Evolutionary conservation across 768 basidiomycete genomes (phyloP), one percentile per base, ranked within the genome.

Genomic region (Mycena belliarum): DNA sequence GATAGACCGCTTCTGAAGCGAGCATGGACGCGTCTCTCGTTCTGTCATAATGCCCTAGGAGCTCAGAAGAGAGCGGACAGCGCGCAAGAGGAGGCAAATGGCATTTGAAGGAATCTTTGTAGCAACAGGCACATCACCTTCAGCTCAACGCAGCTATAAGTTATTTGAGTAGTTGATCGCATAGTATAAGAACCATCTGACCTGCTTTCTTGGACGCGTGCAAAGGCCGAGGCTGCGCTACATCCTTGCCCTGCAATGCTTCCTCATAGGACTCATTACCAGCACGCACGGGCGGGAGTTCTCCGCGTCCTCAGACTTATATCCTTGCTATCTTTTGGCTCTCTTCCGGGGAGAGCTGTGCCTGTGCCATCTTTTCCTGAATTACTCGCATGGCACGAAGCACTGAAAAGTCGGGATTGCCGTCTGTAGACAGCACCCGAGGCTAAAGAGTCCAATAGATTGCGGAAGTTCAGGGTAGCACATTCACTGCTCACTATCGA

Each of bases 271-370:
- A 12, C 29, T 32, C 12, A 32, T 48, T 29, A 12, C 35, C 35
- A 35, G 35, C 12, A 6, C 35, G 37, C 37, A 12, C 37, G 3
- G 43, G n/a, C 25, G 12, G 26, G 40, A 42, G 21, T 55, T 45
- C 26, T 48, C 54, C 21, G 35, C 51, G 2, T 47, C 46, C 6
- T 55, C 54, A n/a, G n/a, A n/a, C n/a, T n/a, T n/a, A n/a, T n/a
- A n/a, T n/a, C n/a, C n/a, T n/a, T n/a, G n/a, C n/a, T n/a, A n/a
- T n/a, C n/a, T n/a, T n/a, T n/a, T n/a, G n/a, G n/a, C n/a, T n/a
- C n/a, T n/a, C n/a, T n/a, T n/a, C n/a, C n/a, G n/a, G n/a, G n/a
- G n/a, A n/a, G n/a, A n/a, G n/a, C n/a, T n/a, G n/a, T n/a, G n/a
- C n/a, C n/a, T n/a, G n/a, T n/a, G n/a, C n/a, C n/a, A n/a, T n/a